Base-by-base conservation (phyloP, 2,329 filamentous ascomycete genomes). In the Sarocladiaceae sp. region DNA sequence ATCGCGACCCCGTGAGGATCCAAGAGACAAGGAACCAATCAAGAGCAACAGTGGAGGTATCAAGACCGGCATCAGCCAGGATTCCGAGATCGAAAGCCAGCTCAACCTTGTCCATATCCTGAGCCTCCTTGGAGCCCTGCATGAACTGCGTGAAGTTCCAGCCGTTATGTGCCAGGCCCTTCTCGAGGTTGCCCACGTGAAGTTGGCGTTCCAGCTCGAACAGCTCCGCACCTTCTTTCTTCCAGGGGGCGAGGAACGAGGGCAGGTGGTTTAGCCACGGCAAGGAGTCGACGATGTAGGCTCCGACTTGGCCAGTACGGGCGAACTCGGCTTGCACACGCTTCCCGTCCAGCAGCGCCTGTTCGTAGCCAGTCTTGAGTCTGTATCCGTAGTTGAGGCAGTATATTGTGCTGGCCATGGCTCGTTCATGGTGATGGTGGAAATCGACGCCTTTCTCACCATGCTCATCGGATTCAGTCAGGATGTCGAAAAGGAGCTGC, bases 181-280 rank as follows among this genome's bases (percentile, higher is more conserved):
- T 48, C 6, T 53, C 46, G 3, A 58, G 43, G n/a, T 56, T 57
- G 1, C 51, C 50, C 1, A 56, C 44, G 27, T 63, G 58, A 2
- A 63, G 48, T 6, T 51, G 46, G 1, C 48, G 27, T 47, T 60
- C 51, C 4, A 55, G 67, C 42, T 66, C 57, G 21, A 64, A 58
- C 1, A 58, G 51, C n/a, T 48, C 45, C 6, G 60, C 60, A 4
- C 53, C 61, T 21, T 59, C 50, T 26, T 31, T 48, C 44, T 62
- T 63, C 63, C 63, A 65, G 0, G 59, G 62, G 1, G 62, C 58
- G 0, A 72, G 49, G 7, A 48, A 48, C 1, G 39, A 45, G 0
- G 70, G 70, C 1, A 73, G 55, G 21, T 54, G 15, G 43, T 72
- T 67, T 2, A 73, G 59, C 3, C 55, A 31, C 0, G 69, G 69